These are phyloP conservation scores for Hibiscus syriacus DNA, from an alignment of 345 rosid genomes.

Conservation along the genomic window DNA sequence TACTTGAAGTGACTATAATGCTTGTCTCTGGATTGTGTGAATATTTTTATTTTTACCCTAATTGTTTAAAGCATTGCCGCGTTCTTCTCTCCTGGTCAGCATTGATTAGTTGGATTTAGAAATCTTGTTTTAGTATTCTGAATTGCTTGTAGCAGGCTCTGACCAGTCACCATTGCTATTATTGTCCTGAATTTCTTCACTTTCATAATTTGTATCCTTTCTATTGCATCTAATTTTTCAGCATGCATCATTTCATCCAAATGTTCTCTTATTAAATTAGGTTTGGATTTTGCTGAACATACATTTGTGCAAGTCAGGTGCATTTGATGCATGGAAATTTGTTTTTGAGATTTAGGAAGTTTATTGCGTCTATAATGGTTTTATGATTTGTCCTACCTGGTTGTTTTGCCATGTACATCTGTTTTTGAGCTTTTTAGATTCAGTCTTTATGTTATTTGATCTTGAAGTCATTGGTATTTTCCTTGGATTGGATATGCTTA, in stretches of 20 bases:
- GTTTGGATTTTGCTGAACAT: neutral
- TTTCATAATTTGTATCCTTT: neutral
- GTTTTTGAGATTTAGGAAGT: neutral
- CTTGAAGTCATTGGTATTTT: neutral
- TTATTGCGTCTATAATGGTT: neutral
- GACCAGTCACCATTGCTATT: neutral
- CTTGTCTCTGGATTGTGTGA: neutral
- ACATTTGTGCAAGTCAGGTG: neutral
- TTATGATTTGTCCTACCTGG: constrained; percentile 8
- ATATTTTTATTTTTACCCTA: neutral
- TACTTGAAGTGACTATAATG: constrained; percentile 2
- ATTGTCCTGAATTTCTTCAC: neutral
- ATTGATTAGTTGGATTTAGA: neutral
- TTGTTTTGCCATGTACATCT: neutral
- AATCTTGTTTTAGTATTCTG: neutral
- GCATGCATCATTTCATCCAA: neutral
- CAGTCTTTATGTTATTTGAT: neutral
- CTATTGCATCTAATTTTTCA: neutral
- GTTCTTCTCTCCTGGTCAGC: neutral
- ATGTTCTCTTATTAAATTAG: neutral
- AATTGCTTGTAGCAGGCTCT: neutral
- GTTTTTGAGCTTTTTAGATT: neutral
- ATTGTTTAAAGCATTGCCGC: neutral
- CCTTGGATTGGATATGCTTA: neutral
- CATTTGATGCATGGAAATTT: neutral